phyloP scores from a whole-genome alignment of 2,329 filamentous ascomycete species.

The Xylogone sp. region DNA sequence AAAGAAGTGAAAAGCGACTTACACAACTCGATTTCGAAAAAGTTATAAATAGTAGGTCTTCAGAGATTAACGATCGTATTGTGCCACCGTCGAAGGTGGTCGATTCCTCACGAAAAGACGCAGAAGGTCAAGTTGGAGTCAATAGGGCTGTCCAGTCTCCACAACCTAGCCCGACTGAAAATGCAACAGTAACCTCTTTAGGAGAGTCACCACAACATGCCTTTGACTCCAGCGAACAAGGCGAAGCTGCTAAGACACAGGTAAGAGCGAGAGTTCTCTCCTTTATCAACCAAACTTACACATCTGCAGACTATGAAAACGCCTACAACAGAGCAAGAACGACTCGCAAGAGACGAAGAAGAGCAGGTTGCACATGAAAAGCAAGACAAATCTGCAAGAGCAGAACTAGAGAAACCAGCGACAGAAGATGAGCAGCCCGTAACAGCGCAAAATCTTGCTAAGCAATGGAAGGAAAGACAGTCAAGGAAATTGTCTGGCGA shows the following conservation, averaged over 20 bases:
- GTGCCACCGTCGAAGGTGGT: slow-evolving; percentile 7
- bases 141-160: slow-evolving; percentile 6
- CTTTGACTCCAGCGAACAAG: slow-evolving; percentile 8
- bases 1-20: slow-evolving; percentile 12
- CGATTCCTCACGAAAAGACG: slow-evolving; percentile 8
- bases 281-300: too few relatives aligned
- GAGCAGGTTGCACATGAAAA: too few relatives aligned
- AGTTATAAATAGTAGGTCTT: slow-evolving; percentile 11
- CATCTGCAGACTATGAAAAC: too few relatives aligned
- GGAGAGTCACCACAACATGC: slow-evolving; percentile 3
- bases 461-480: slow-evolving; percentile 10
- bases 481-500: slow-evolving; percentile 7
- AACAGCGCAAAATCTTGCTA: slow-evolving; percentile 8
- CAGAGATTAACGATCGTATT: slow-evolving; percentile 10
- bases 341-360: too few relatives aligned
- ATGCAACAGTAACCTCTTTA: slow-evolving; percentile 4
- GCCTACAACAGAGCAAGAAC: too few relatives aligned
- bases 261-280: too few relatives aligned
- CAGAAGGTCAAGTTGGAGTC: slow-evolving; percentile 1
- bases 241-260: slow-evolving; percentile 3
- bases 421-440: too few relatives aligned
- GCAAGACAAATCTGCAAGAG: too few relatives aligned
- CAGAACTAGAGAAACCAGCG: too few relatives aligned
- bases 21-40: slow-evolving; percentile 11
- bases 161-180: slow-evolving; percentile 2